Percentiles rank a stretch among this genome's conserved stretches.
Conservation (phyloP, 805 yeast species). For the Saccharomycopsis microspora region DNA sequence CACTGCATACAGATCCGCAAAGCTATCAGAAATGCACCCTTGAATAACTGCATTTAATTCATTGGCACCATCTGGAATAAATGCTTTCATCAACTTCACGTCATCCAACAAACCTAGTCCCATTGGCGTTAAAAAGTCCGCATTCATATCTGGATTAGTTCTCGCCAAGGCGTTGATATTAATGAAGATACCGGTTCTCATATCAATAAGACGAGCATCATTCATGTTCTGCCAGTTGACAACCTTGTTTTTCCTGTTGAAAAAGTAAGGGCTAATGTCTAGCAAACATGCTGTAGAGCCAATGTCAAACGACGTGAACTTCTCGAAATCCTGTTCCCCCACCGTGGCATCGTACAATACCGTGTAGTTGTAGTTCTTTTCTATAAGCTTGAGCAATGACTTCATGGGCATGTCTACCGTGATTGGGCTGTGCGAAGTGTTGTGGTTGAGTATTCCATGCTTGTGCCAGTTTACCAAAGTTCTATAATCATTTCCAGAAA, state of each 20-base stretch:
- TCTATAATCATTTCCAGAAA: not conserved
- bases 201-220: slow-evolving; percentile 35
- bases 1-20: too few relatives aligned
- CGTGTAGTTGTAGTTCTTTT: not conserved
- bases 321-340: not conserved
- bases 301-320: not conserved
- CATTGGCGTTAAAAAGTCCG: not conserved
- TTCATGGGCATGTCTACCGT: slow-evolving; percentile 1
- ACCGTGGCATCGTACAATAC: not conserved
- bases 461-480: slow-evolving; percentile 1
- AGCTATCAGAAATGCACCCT: not conserved
- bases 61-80: not conserved
- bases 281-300: slow-evolving; percentile 1
- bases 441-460: not conserved
- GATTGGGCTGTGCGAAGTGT: not conserved
- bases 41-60: not conserved
- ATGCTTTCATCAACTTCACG: not conserved
- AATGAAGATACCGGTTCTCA: slow-evolving; percentile 36
- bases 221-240: slow-evolving; percentile 23
- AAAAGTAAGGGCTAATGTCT: slow-evolving; percentile 2
- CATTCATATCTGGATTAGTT: not conserved
- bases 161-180: slow-evolving; percentile 32
- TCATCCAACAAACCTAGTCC: not conserved
- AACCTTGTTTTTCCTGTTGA: not conserved
- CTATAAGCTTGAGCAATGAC: not conserved